A percentile compares a stretch with the other conserved stretches of the same genome.
Evolutionary conservation across 768 basidiomycete genomes (phyloP).

Genomic region (Imleria badia): DNA sequence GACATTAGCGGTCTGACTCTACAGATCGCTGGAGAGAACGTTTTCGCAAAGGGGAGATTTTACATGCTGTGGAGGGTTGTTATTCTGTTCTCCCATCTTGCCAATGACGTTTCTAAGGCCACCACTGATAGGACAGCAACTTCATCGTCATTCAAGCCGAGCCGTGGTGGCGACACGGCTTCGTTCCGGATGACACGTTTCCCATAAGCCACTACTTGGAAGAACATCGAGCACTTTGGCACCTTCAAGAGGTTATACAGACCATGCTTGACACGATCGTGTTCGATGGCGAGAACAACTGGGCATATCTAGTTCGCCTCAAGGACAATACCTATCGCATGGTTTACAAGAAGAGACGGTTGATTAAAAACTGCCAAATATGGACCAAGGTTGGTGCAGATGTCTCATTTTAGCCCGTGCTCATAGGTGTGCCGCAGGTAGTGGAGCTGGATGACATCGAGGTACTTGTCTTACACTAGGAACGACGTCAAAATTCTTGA

Average conservation of each 20-base stretch:
- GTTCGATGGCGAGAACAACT: conserved; percentile 32
- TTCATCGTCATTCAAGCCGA: conserved; percentile 32
- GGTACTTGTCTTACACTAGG: conserved; percentile 5
- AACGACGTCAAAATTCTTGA: neutral
- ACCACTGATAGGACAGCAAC: conserved; percentile 24
- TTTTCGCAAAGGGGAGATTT: conserved; percentile 16
- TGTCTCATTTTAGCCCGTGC: neutral
- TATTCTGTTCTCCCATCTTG: neutral
- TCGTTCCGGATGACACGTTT: neutral
- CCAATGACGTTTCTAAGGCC: conserved; percentile 4
- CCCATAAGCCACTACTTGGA: neutral
- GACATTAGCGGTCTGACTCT: conserved; percentile 28
- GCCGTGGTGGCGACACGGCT: conserved; percentile 25
- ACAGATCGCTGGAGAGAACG: conserved; percentile 6
- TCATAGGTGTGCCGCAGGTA: conserved; percentile 21
- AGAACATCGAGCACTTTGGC: conserved; percentile 22
- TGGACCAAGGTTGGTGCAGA: conserved; percentile 29
- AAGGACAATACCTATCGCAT: conserved; percentile 29
- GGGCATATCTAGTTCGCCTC: conserved; percentile 33
- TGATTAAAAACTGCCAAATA: conserved; percentile 22
- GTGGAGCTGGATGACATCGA: conserved; percentile 34
- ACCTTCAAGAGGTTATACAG: conserved; percentile 33
- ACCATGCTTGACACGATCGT: conserved; percentile 33
- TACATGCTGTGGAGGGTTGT: conserved; percentile 30
- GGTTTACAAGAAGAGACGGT: conserved; percentile 25